Base-by-base conservation (phyloP, 2,329 filamentous ascomycete species). In the Aspergillus udagawae region DNA sequence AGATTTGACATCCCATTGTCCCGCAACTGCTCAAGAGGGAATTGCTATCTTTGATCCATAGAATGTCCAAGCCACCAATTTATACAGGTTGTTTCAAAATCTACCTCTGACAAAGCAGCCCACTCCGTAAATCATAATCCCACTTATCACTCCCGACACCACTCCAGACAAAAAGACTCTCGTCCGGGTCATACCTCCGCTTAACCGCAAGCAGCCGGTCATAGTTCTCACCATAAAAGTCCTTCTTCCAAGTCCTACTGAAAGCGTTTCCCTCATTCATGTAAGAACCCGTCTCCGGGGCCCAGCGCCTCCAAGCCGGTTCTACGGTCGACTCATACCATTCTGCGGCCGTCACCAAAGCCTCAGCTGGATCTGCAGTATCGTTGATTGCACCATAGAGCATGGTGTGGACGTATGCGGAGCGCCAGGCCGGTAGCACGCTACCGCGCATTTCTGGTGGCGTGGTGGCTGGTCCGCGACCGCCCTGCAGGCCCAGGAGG, bases 201-300 rank as follows among this genome's bases (percentile, higher is more conserved):
- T 73, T 72, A 25, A 72, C 49, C 20, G 61, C 28, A 28, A 66
- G 29, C 8, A 74, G 42, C 4, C 52, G 49, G 0, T 63, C 63
- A 58, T 74, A 73, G 17, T 70, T 67, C 3, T 55, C 49, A 0
- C 67, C 67, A 38, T 66, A 70, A 49, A 67, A 69, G 28, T 67
- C 67, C 17, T 62, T 48, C 49, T 67, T 67, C 57, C 29, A 66
- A 21, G 56, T 57, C 14, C 25, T 38, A 4, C 45, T 60, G 47
- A 57, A 63, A 1, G 52, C 41, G 55, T 67, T 66, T 0, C 53
- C 67, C 25, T 66, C 63, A 21, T 70, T 70, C 60, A 66, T 61
- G 28, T 68, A 69, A 0, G 68, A 63, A 0, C 69, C 70, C 6
- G 55, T 60, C 5, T 61, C 35, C 0, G 68, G 68, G 2, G 66